These are phyloP conservation scores for Favolaschia claudopus DNA, from an alignment of 768 basidiomycete species.

Conservation along the genomic window DNA sequence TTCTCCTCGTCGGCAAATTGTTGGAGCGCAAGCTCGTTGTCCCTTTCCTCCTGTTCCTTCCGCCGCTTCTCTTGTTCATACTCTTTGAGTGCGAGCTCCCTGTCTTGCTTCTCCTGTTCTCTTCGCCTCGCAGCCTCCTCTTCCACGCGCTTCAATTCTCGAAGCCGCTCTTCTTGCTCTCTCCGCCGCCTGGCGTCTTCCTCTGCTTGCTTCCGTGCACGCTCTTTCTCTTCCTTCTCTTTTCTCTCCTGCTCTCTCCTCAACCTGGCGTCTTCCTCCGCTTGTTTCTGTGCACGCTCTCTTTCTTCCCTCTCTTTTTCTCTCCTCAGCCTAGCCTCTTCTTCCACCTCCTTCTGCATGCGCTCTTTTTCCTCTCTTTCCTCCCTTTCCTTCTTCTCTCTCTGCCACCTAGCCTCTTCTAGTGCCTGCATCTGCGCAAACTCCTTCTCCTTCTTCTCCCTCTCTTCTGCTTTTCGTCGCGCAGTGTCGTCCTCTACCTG, in stretches of 20 bases:
- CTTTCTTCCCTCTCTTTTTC: conserved; percentile 48
- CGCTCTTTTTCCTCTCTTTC: conserved; percentile 48
- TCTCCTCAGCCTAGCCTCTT: conserved; percentile 41
- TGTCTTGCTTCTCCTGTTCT: conserved; percentile 37
- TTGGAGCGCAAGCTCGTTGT: conserved; percentile 9
- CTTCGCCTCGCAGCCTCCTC: conserved; percentile 38
- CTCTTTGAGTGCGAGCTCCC: neutral
- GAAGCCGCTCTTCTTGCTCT: conserved; percentile 25
- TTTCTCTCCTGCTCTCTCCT: conserved; percentile 2
- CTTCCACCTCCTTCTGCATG: conserved; percentile 10
- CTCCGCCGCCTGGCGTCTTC: conserved; percentile 27
- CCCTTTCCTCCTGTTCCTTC: conserved; percentile 48
- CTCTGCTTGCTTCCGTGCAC: conserved; percentile 14
- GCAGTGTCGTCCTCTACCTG: conserved; percentile 48
- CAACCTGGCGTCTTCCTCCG: conserved; percentile 20
- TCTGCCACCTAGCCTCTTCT: conserved; percentile 36
- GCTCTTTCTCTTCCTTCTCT: conserved; percentile 12
- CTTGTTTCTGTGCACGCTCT: conserved; percentile 32
- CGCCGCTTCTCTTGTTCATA: conserved; percentile 30
- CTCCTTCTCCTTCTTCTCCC: conserved; percentile 39
- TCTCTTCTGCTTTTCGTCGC: conserved; percentile 32
- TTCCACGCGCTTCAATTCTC: conserved; percentile 45
- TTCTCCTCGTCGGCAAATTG: conserved; percentile 6
- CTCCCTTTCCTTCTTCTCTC: conserved; percentile 47
- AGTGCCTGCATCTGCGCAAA: no score